Percentiles rank a stretch among this genome's conserved stretches.
phyloP scores from a whole-genome alignment of 805 yeast genomes.

The Tetrapisispora taiwanensis region DNA sequence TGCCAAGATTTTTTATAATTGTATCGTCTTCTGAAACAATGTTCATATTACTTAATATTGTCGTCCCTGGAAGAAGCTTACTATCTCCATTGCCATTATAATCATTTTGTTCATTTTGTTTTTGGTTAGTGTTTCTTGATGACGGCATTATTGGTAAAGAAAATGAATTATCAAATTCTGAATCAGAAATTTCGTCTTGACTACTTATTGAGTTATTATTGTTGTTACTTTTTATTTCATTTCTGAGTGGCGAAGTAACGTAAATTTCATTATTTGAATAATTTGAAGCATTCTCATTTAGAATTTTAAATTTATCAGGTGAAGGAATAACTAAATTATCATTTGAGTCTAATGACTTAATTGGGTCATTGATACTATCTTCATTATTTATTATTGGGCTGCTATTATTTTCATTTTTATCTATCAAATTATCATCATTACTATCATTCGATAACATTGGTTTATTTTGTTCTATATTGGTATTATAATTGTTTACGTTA shows the following conservation, averaged over 20 bases:
- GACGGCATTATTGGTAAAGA: slow-evolving; percentile 35
- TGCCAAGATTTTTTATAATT: not conserved
- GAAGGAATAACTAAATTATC: not conserved
- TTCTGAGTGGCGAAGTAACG: slow-evolving; percentile 4
- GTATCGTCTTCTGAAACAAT: not conserved
- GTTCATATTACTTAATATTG: not conserved
- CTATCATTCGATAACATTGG: too few species aligned
- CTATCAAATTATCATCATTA: not conserved
- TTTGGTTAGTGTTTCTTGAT: not conserved
- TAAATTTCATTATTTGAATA: not conserved
- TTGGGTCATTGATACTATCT: not conserved
- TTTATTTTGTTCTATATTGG: not conserved
- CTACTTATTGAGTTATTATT: slow-evolving; percentile 3
- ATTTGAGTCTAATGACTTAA: not conserved
- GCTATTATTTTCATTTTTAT: not conserved
- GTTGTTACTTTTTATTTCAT: not conserved
- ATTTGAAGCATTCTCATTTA: not conserved
- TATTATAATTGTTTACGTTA: not conserved
- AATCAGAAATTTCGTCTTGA: slow-evolving; percentile 7
- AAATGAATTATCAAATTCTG: slow-evolving; percentile 38
- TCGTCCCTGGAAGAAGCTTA: not conserved
- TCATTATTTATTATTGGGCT: not conserved
- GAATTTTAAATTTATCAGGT: not conserved
- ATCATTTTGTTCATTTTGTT: not conserved
- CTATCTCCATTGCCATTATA: not conserved